Evolutionary conservation across 1,284 basidiomycete genomes (phyloP).

Genomic region (Rhodotorula sp.): DNA sequence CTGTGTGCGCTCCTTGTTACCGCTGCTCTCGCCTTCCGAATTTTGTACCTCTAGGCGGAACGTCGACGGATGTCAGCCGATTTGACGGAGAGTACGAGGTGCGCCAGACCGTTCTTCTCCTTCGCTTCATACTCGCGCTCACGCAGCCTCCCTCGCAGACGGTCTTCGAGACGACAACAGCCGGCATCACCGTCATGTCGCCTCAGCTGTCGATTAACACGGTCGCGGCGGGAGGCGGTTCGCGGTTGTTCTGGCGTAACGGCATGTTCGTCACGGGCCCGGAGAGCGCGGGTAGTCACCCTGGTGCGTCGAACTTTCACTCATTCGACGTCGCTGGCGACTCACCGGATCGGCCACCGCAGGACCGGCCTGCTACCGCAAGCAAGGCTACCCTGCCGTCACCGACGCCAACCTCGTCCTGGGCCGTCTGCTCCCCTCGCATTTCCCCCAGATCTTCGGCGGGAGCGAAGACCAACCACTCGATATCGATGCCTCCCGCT

Average conservation of each 20-base stretch:
- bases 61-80: constrained; percentile 79
- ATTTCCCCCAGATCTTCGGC: constrained; percentile 65
- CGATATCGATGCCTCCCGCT: constrained; percentile 64
- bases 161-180: constrained; percentile 86
- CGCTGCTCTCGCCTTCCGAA: too few relatives aligned
- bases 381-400: constrained; percentile 77
- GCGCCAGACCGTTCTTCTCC: neutral
- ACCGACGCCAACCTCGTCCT: constrained; percentile 84
- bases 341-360: neutral
- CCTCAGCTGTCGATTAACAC: constrained; percentile 63
- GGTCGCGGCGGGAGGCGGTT: constrained; percentile 77
- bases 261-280: constrained; percentile 52
- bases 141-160: constrained; percentile 47
- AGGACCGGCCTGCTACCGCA: constrained; percentile 62
- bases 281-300: constrained; percentile 67
- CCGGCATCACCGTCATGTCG: constrained; percentile 81
- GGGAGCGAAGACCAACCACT: constrained; percentile 76
- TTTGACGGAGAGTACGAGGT: constrained; percentile 76
- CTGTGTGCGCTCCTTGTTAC: too few relatives aligned
- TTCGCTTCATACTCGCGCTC: neutral
- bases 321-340: neutral
- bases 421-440: constrained; percentile 67
- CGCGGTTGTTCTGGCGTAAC: constrained; percentile 73
- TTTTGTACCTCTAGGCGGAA: constrained; percentile 57
- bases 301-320: constrained; percentile 44